A percentile compares a stretch with the other conserved stretches of the same genome.
Conservation (phyloP, 2,329 filamentous ascomycete species). For the Arthrobotrys sinensis region DNA sequence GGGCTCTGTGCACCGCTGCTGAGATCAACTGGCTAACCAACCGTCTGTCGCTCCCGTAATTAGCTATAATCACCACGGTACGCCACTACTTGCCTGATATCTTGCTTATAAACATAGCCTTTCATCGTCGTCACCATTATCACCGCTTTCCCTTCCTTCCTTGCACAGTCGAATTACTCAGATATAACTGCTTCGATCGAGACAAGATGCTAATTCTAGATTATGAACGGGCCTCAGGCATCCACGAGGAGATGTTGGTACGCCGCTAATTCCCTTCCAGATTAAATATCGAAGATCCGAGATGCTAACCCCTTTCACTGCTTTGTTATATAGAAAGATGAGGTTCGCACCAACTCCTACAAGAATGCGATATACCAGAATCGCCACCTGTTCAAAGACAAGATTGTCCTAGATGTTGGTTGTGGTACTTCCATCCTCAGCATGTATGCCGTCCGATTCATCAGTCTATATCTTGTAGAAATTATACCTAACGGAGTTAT, state of each 20-base stretch:
- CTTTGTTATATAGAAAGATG: conserved; percentile 81
- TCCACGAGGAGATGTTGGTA: conserved; percentile 98
- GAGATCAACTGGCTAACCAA: conserved; percentile 25
- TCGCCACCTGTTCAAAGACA: conserved; percentile 91
- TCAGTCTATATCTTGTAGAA: conserved; percentile 36
- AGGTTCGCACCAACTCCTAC: conserved; percentile 95
- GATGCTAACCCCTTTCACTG: conserved; percentile 60
- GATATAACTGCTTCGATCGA: background rate
- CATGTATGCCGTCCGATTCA: conserved; percentile 79
- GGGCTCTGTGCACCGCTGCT: conserved; percentile 19
- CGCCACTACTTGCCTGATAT: conserved; percentile 63
- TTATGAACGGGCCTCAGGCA: conserved; percentile 74
- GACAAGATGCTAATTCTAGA: conserved; percentile 61
- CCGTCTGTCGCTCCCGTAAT: conserved; percentile 12
- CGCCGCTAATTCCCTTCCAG: conserved; percentile 68
- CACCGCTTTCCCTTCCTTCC: background rate
- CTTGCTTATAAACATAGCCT: background rate
- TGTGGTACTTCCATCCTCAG: conserved; percentile 98
- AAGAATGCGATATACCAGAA: conserved; percentile 98
- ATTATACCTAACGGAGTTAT: conserved; percentile 29
- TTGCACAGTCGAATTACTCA: conserved; percentile 66
- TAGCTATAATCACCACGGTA: conserved; percentile 99
- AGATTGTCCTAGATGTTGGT: conserved; percentile 95
- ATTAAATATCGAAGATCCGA: too few species aligned
- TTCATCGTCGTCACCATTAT: background rate